phyloP scores from a whole-genome alignment of 2,329 filamentous ascomycete genomes.

The Bipolaris gigantea region DNA sequence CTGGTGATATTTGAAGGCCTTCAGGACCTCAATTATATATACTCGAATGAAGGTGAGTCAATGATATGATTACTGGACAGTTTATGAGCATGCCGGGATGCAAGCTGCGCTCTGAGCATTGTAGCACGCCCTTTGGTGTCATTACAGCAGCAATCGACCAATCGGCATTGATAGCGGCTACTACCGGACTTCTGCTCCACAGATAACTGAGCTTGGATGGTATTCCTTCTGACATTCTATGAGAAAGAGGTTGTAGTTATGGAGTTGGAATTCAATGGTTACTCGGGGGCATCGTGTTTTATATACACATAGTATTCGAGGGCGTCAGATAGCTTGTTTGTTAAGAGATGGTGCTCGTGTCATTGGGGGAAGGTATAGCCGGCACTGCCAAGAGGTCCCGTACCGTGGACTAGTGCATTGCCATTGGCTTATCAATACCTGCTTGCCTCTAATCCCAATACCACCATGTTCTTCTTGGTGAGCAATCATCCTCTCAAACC shows the following conservation, averaged over 20 bases:
- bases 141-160: conserved; percentile 2
- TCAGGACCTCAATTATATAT: background rate
- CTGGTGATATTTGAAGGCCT: background rate
- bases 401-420: too few relatives aligned
- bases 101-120: background rate
- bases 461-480: too few relatives aligned
- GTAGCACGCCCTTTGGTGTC: conserved; percentile 4
- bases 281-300: too few relatives aligned
- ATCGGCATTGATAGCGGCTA: conserved; percentile 2
- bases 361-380: background rate
- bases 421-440: background rate
- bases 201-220: too few relatives aligned
- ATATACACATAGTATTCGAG: too few relatives aligned
- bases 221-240: too few relatives aligned
- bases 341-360: background rate
- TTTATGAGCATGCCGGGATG: background rate
- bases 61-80: background rate
- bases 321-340: background rate
- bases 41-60: conserved; percentile 1
- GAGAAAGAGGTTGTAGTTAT: too few relatives aligned
- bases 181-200: background rate
- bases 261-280: too few relatives aligned
- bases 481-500: too few relatives aligned
- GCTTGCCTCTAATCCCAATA: too few relatives aligned
- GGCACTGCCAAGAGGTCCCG: background rate